Conservation (phyloP, 192 early-diverging fungal species). For the Coemansia sp. region DNA sequence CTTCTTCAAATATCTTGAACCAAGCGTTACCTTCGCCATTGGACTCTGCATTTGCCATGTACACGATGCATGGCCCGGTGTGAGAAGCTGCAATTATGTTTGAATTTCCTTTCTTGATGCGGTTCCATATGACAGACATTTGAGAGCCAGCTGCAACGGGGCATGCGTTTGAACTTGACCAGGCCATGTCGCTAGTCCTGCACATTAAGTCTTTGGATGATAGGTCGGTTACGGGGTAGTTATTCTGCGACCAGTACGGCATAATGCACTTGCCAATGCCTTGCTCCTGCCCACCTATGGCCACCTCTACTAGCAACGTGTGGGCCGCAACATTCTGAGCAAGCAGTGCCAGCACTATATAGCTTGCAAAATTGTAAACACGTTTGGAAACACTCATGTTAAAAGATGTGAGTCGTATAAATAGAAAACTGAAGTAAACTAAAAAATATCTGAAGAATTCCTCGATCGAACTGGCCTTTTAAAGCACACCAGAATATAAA, state of each 20-base stretch:
- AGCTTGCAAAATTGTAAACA: background rate
- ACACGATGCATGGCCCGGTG: constrained; percentile 25
- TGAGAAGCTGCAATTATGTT: constrained; percentile 14
- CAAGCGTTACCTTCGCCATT: constrained; percentile 23
- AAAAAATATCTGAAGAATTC: background rate
- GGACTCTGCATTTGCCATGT: constrained; percentile 20
- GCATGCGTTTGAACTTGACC: background rate
- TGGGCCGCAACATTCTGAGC: background rate
- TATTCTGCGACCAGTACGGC: constrained; percentile 3
- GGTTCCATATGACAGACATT: constrained; percentile 6
- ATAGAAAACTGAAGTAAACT: background rate
- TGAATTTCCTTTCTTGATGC: background rate
- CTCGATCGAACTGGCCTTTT: too few relatives aligned
- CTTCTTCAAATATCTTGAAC: constrained; percentile 45
- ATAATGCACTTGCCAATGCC: constrained; percentile 5
- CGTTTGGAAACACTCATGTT: background rate
- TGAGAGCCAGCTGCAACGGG: constrained; percentile 6
- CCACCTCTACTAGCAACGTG: background rate
- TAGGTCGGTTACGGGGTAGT: background rate
- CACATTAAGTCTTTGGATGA: background rate
- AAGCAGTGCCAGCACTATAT: constrained; percentile 7
- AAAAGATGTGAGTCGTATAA: background rate
- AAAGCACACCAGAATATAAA: too few relatives aligned
- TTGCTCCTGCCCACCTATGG: background rate
- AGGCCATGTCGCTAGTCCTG: constrained; percentile 4